Evolutionary conservation across 352 stramenopile species (phyloP).

Genomic region (Phytophthora multivora): DNA sequence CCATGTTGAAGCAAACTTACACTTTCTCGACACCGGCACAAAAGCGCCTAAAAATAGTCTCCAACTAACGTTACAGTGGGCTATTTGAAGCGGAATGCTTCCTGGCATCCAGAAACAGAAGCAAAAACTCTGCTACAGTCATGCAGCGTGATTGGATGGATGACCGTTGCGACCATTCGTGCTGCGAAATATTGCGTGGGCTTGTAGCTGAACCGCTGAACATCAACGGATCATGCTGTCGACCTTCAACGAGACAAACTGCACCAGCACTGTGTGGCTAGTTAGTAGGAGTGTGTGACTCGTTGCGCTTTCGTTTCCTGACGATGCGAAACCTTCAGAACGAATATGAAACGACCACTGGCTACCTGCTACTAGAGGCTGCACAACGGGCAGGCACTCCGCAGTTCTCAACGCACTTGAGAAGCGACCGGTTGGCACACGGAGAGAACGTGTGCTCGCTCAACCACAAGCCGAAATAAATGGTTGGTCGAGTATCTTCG

Average conservation of each 20-base stretch:
- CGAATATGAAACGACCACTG: slow-evolving; percentile 33
- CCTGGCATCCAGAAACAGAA: too few species aligned
- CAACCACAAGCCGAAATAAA: not conserved
- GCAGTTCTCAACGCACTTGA: slow-evolving; percentile 24
- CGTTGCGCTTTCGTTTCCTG: slow-evolving; percentile 16
- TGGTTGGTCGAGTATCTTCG: slow-evolving; percentile 22
- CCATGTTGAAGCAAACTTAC: too few species aligned
- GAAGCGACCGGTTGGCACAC: not conserved
- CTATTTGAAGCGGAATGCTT: too few species aligned
- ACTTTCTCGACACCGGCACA: too few species aligned
- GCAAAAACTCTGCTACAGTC: too few species aligned
- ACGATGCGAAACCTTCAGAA: slow-evolving; percentile 22
- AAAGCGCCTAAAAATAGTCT: too few species aligned
- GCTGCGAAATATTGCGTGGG: slow-evolving; percentile 24
- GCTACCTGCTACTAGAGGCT: not conserved
- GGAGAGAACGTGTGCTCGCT: not conserved
- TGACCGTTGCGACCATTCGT: slow-evolving; percentile 25
- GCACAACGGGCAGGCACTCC: not conserved
- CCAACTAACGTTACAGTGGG: too few species aligned
- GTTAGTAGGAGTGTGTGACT: slow-evolving; percentile 11
- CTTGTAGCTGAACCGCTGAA: slow-evolving; percentile 11
- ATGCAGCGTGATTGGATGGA: not conserved
- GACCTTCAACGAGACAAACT: slow-evolving; percentile 4
- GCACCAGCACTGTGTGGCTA: not conserved
- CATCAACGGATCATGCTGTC: slow-evolving; percentile 12